phyloP scores from a whole-genome alignment of 768 basidiomycete genomes.

The Collybiopsis confluens region DNA sequence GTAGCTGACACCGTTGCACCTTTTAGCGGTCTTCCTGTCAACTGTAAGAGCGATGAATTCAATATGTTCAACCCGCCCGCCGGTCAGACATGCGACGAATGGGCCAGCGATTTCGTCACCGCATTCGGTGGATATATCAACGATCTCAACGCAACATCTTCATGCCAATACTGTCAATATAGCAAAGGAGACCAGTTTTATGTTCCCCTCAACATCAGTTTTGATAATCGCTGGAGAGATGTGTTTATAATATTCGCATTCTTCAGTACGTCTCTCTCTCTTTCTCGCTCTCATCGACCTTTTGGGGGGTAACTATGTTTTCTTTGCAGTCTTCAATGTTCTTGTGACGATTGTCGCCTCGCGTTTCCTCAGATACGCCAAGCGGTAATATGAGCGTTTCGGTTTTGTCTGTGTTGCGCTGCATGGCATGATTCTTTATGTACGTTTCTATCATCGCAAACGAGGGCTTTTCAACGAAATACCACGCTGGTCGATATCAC shows the following conservation, averaged over 20 bases:
- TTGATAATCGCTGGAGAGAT: constrained; percentile 62
- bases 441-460: too few relatives aligned
- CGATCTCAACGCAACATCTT: constrained; percentile 52
- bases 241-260: constrained; percentile 62
- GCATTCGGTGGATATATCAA: constrained; percentile 70
- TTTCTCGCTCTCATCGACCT: neutral
- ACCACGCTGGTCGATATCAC: too few relatives aligned
- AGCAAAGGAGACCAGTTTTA: constrained; percentile 67
- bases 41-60: constrained; percentile 67
- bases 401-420: neutral
- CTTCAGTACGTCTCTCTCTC: constrained; percentile 35
- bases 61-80: constrained; percentile 66
- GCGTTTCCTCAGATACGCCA: constrained; percentile 67
- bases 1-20: constrained; percentile 7
- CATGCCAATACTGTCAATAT: constrained; percentile 76
- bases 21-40: constrained; percentile 54
- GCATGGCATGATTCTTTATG: too few relatives aligned
- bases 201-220: constrained; percentile 62
- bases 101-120: constrained; percentile 65
- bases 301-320: neutral
- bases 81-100: constrained; percentile 67
- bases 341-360: constrained; percentile 63
- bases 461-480: too few relatives aligned
- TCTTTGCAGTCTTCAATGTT: constrained; percentile 59
- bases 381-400: constrained; percentile 34